Conservation (phyloP, 2,329 filamentous ascomycete genomes). For the Xylaria sp. region DNA sequence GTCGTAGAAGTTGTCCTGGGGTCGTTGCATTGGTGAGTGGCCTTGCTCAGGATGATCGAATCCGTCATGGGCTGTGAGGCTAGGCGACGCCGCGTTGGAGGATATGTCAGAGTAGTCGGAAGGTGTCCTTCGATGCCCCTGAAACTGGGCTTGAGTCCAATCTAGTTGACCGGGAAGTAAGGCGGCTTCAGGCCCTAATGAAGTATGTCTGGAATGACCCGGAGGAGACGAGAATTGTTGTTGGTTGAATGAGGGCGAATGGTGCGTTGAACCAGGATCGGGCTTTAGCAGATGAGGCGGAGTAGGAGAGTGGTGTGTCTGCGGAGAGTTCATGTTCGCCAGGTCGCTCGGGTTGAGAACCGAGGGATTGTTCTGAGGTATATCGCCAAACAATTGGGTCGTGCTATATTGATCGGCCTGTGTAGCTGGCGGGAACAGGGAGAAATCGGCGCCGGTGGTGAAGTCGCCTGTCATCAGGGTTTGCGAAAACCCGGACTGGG, state of each 20-base stretch:
- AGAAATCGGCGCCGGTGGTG: constrained; percentile 66
- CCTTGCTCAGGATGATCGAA: constrained; percentile 79
- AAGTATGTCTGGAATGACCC: constrained; percentile 65
- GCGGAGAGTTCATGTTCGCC: constrained; percentile 65
- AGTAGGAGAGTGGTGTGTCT: constrained; percentile 67
- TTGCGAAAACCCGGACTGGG: constrained; percentile 59
- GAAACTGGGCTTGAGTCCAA: constrained; percentile 72
- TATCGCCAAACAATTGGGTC: constrained; percentile 66
- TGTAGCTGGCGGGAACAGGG: constrained; percentile 69
- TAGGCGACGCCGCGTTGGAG: constrained; percentile 85
- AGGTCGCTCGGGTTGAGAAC: constrained; percentile 60
- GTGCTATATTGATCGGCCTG: constrained; percentile 69
- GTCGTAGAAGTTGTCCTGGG: constrained; percentile 80
- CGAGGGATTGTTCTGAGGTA: constrained; percentile 55
- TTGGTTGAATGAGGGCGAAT: constrained; percentile 68
- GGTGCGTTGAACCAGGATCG: constrained; percentile 63
- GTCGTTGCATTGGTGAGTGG: constrained; percentile 82
- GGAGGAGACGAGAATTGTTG: constrained; percentile 65
- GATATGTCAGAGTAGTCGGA: constrained; percentile 96
- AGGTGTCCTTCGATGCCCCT: constrained; percentile 82
- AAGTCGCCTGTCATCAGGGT: constrained; percentile 63
- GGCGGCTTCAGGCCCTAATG: constrained; percentile 67
- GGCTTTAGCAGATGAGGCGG: constrained; percentile 66
- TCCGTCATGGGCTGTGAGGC: constrained; percentile 78
- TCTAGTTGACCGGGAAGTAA: constrained; percentile 66